Evolutionary conservation across 225 moss, liverwort and hornwort genomes (phyloP).

Genomic region (Physcomitrium patens): DNA sequence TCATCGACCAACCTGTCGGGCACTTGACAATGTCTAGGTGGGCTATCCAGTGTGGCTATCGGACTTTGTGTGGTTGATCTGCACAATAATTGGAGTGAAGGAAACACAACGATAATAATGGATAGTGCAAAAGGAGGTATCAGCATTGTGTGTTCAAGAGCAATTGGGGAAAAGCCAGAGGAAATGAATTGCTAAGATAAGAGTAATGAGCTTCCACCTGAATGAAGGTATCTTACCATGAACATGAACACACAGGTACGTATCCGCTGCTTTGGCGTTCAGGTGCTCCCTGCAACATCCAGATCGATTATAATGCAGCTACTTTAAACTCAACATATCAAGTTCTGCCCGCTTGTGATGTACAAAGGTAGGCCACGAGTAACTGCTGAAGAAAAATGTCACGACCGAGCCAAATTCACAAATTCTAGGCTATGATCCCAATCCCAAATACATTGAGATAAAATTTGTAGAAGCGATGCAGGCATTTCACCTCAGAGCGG

Average conservation of each 20-base stretch:
- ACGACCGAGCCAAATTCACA: neutral
- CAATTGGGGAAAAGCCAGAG: neutral
- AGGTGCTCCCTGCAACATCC: conserved; percentile 73
- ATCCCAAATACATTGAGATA: neutral
- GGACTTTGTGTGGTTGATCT: conserved; percentile 81
- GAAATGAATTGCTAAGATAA: neutral
- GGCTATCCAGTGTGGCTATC: conserved; percentile 98
- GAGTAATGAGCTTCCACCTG: conserved; percentile 33
- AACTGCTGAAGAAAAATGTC: neutral
- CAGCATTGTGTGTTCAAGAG: neutral
- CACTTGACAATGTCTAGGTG: conserved; percentile 79
- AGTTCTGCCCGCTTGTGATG: neutral
- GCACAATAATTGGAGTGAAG: conserved; percentile 30
- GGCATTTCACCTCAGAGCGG: neutral
- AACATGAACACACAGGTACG: conserved; percentile 76
- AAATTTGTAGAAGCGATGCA: neutral
- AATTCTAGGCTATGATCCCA: conserved; percentile 15
- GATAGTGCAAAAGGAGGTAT: neutral
- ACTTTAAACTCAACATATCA: neutral
- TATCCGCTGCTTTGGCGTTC: conserved; percentile 76
- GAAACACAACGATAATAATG: neutral
- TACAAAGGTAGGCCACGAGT: neutral
- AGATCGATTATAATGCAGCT: conserved; percentile 7
- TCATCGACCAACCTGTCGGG: conserved; percentile 88
- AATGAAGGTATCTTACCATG: conserved; percentile 87